Conservation (phyloP, 2,329 filamentous ascomycete genomes). For the Aureobasidium lini region DNA sequence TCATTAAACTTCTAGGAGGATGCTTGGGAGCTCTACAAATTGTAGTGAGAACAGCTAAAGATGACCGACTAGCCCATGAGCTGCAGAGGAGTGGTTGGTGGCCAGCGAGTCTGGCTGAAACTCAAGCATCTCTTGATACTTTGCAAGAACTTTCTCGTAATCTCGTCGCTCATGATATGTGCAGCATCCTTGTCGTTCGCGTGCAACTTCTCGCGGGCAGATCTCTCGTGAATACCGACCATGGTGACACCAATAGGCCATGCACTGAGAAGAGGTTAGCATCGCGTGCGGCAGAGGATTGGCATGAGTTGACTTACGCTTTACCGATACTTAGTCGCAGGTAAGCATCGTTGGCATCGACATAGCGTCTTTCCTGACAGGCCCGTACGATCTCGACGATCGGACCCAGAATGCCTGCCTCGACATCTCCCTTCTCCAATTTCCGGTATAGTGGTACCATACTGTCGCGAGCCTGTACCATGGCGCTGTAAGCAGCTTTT, state of each 20-base stretch:
- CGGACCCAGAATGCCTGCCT: conserved; percentile 70
- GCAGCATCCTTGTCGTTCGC: conserved; percentile 68
- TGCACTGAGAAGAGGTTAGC: conserved; percentile 41
- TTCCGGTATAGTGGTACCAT: conserved; percentile 85
- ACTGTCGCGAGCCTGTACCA: conserved; percentile 80
- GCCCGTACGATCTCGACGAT: conserved; percentile 87
- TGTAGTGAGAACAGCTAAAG: background rate
- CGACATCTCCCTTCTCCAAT: conserved; percentile 72
- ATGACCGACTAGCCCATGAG: conserved; percentile 69
- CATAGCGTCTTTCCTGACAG: conserved; percentile 83
- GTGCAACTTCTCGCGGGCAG: conserved; percentile 89
- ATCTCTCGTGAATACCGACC: conserved; percentile 98
- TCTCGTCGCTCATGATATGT: conserved; percentile 95
- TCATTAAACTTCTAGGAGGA: background rate
- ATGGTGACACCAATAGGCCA: conserved; percentile 99
- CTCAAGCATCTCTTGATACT: conserved; percentile 96
- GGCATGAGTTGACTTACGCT: conserved; percentile 18
- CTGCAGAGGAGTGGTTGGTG: conserved; percentile 83
- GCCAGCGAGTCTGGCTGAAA: conserved; percentile 95
- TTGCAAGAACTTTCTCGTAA: conserved; percentile 90
- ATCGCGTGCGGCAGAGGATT: background rate
- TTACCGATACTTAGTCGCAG: conserved; percentile 71
- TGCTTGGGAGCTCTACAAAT: background rate
- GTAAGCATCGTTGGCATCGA: conserved; percentile 95
- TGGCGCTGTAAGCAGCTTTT: conserved; percentile 72